Evolutionary conservation across 2,329 filamentous ascomycete genomes (phyloP), one percentile per base, ranked within the genome.

Genomic region (Cladophialophora bantiana): DNA sequence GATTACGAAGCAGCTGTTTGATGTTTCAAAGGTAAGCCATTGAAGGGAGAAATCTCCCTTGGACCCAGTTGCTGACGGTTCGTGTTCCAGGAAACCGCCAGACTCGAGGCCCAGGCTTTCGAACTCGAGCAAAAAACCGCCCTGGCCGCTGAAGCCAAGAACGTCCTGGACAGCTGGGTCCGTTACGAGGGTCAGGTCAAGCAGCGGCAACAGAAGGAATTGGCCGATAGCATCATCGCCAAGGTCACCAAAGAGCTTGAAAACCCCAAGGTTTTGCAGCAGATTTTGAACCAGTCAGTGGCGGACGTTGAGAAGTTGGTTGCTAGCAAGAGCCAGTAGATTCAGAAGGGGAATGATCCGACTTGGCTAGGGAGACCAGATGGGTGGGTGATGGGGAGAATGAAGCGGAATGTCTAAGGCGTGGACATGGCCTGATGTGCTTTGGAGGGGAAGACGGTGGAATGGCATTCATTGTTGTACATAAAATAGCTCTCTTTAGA

Each of bases 231-330:
- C 81, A 86, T 99, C 82, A 98, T 99, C 77, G 89, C 91, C 86
- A 99, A 97, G 89, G 95, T 98, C 79, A 90, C 92, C 83, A 98
- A 98, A 89, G 94, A 98, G 87, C 89, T 99, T 67, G 92, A 97
- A 88, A 97, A 91, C 88, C 95, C 96, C 81, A 98, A 94, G 89
- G 87, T 90, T 73, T 89, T 99, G 76, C 93, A 97, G 87, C 93
- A 97, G 85, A 97, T 99, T 77, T 89, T 99, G 75, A 91, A 95
- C 85, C 95, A 99, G 88, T 97, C 93, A 81, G 88, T 99, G 77
- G 84, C 90, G 72, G 95, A 99, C 82, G 90, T 99, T 79, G 95
- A 99, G 89, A 94, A 66, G 55, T 63, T 70, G 62, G 67, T 73
- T 6, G 38, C 59, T 7, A 66, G 59, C 65, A 72, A 72, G 68